phyloP scores from a whole-genome alignment of 768 basidiomycete genomes.

The Boletus pseudo-olivaceus region DNA sequence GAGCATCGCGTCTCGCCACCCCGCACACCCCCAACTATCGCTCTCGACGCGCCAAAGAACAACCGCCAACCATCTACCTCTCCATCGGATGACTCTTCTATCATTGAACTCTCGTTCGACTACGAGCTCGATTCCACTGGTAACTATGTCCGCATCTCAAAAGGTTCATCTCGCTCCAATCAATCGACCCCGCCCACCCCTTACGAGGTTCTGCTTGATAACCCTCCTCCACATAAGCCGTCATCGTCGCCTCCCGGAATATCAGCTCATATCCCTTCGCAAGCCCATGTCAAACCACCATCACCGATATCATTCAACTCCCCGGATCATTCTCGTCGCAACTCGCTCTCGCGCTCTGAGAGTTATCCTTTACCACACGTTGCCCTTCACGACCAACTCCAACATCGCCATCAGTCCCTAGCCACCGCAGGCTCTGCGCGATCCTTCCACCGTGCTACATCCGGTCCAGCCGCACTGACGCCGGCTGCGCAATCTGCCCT shows the following conservation, averaged over 20 bases:
- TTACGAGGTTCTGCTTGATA: slow-evolving; percentile 30
- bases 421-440: slow-evolving; percentile 33
- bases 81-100: slow-evolving; percentile 44
- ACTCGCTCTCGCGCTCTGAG: slow-evolving; percentile 65
- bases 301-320: slow-evolving; percentile 38
- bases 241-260: slow-evolving; percentile 24
- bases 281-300: slow-evolving; percentile 25
- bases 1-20: slow-evolving; percentile 31
- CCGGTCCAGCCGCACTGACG: slow-evolving; percentile 47
- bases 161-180: slow-evolving; percentile 37
- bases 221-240: slow-evolving; percentile 21
- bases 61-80: slow-evolving; percentile 32
- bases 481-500: slow-evolving; percentile 28
- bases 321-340: slow-evolving; percentile 38
- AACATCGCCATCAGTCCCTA: slow-evolving; percentile 27
- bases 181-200: slow-evolving; percentile 43
- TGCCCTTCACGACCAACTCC: slow-evolving; percentile 30
- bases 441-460: slow-evolving; percentile 64
- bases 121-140: slow-evolving; percentile 45
- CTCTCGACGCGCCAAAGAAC: slow-evolving; percentile 32
- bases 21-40: slow-evolving; percentile 25
- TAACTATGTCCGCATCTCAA: slow-evolving; percentile 45
- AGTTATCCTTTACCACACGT: slow-evolving; percentile 48
- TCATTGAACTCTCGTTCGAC: slow-evolving; percentile 47
- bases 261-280: slow-evolving; percentile 16